A percentile compares a stretch with the other conserved stretches of the same genome.
phyloP scores from a whole-genome alignment of 345 rosid species.

The Erucastrum elatum region DNA sequence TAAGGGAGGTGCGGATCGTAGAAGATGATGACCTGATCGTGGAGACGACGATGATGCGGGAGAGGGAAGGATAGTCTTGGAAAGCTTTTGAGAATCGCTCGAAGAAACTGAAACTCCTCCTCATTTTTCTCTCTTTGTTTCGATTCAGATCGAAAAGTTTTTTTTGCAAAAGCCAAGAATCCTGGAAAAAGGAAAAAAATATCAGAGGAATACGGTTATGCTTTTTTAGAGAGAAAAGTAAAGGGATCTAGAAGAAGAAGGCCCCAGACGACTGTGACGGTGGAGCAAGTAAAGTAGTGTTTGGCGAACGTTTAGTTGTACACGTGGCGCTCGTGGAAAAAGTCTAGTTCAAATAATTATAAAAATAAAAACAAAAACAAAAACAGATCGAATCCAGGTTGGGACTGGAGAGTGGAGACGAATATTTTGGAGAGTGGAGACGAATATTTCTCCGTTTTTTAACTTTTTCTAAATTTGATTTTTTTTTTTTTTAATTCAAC shows the following conservation, averaged over 20 bases:
- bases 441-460: not conserved
- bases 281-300: slow-evolving; percentile 26
- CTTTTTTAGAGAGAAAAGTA: not conserved
- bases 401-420: slow-evolving; percentile 14
- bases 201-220: not conserved
- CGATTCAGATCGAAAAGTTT: not conserved
- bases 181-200: slow-evolving; percentile 29
- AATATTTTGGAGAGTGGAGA: not conserved
- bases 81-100: slow-evolving; percentile 63
- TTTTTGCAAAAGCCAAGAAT: slow-evolving; percentile 21
- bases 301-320: slow-evolving; percentile 10
- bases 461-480: too few species aligned
- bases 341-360: not conserved
- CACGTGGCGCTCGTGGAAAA: slow-evolving; percentile 25
- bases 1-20: slow-evolving; percentile 6
- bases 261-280: slow-evolving; percentile 14
- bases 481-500: too few species aligned
- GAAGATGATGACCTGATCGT: slow-evolving; percentile 67
- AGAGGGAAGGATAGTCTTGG: slow-evolving; percentile 65
- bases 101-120: slow-evolving; percentile 54
- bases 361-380: not conserved
- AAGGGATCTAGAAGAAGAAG: not conserved
- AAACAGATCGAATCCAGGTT: not conserved
- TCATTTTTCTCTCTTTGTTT: slow-evolving; percentile 45
- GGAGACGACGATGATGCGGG: slow-evolving; percentile 70